phyloP scores from a whole-genome alignment of 441 rosid genomes.

The Arabidopsis hybrid region DNA sequence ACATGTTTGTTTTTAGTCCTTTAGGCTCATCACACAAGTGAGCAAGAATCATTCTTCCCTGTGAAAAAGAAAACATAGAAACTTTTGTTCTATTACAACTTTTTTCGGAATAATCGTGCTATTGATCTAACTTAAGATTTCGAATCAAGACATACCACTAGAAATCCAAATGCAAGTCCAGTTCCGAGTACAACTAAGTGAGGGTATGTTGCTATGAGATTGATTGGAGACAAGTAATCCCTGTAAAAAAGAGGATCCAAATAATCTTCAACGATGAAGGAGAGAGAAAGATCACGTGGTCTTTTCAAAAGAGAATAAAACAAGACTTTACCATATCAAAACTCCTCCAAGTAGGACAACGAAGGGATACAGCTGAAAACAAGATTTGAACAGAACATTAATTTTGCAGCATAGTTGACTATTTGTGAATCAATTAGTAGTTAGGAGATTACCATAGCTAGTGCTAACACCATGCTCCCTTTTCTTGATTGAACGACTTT shows the following conservation, averaged over 20 bases:
- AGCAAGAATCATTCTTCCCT: constrained; percentile 90
- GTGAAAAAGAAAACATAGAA: constrained; percentile 36
- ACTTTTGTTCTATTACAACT: background rate
- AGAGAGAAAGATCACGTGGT: background rate
- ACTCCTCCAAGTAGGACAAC: constrained; percentile 82
- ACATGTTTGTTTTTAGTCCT: constrained; percentile 87
- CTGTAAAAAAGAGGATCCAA: constrained; percentile 44
- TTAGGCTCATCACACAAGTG: constrained; percentile 87
- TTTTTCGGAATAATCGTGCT: background rate
- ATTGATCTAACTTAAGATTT: constrained; percentile 6
- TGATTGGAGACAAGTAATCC: constrained; percentile 92
- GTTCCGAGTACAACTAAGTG: constrained; percentile 91
- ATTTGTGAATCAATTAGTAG: background rate
- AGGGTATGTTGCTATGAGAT: constrained; percentile 78
- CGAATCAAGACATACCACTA: constrained; percentile 71
- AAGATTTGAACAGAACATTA: constrained; percentile 32
- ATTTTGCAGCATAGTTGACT: background rate
- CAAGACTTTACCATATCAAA: constrained; percentile 66
- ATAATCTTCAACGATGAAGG: background rate
- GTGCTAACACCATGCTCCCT: constrained; percentile 49
- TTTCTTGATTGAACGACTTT: constrained; percentile 48
- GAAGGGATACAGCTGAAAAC: constrained; percentile 83
- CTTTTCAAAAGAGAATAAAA: constrained; percentile 4
- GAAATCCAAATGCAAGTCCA: constrained; percentile 98
- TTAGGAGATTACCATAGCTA: constrained; percentile 48